Conservation (phyloP, 2,329 filamentous ascomycete species). For the Aspergillus puulaauensis region DNA sequence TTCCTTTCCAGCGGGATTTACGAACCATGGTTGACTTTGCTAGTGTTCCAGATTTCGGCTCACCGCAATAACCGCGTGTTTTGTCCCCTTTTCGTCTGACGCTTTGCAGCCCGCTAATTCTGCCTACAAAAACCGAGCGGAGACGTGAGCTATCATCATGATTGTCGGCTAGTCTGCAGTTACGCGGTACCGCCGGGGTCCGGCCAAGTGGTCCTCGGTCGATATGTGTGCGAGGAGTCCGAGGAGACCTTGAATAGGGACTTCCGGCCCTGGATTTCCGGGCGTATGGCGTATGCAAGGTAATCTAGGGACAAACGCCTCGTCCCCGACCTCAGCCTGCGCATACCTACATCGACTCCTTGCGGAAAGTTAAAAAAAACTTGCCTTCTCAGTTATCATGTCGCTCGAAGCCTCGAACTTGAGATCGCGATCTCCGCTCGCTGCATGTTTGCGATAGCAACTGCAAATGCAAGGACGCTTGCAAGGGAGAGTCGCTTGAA, state of each 20-base stretch:
- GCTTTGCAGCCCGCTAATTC: not conserved
- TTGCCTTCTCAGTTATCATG: not conserved
- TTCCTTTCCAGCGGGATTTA: not conserved
- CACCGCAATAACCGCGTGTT: constrained; percentile 8
- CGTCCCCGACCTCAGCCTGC: not conserved
- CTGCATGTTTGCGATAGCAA: not conserved
- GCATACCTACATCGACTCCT: not conserved
- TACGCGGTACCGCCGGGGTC: not conserved
- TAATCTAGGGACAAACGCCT: not conserved
- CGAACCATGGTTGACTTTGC: constrained; percentile 18
- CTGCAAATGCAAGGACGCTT: not conserved
- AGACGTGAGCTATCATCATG: not conserved
- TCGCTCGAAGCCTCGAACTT: not conserved
- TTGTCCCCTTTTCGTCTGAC: not conserved
- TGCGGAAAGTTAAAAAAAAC: not conserved
- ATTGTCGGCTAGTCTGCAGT: not conserved
- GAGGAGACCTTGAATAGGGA: not conserved
- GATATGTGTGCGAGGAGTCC: not conserved
- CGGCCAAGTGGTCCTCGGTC: not conserved
- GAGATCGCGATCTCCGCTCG: not conserved
- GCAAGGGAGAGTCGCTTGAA: not conserved
- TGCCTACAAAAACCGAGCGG: not conserved
- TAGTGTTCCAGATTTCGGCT: constrained; percentile 22
- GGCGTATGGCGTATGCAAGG: not conserved
- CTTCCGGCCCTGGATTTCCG: not conserved